Percentiles rank a stretch among this genome's conserved stretches.
Conservation (phyloP, 2,329 filamentous ascomycete species). For the Talaromyces atroroseus region DNA sequence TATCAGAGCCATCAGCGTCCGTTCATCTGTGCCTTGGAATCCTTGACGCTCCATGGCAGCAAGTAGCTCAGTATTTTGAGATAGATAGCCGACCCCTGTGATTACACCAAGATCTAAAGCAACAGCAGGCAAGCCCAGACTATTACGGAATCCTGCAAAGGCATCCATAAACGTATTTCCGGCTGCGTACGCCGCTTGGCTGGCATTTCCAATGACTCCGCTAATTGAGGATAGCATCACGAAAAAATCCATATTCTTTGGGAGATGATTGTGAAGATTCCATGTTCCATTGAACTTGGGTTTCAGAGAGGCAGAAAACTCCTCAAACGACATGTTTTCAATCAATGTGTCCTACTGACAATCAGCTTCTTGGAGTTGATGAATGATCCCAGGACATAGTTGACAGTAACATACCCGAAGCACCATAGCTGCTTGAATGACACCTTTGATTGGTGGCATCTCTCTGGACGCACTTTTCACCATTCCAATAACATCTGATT, state of each 20-base stretch:
- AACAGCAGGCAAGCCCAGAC: conserved; percentile 12
- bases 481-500: conserved; percentile 3
- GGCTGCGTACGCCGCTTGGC: conserved; percentile 16
- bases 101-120: background rate
- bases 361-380: no score
- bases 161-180: conserved; percentile 18
- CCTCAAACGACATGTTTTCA: background rate
- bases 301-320: background rate
- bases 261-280: conserved; percentile 1
- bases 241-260: conserved; percentile 23
- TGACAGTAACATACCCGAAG: background rate
- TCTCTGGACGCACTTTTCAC: background rate
- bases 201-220: background rate
- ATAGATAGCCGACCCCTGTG: background rate
- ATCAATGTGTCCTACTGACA: background rate
- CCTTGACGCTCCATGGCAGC: background rate
- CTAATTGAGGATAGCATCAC: conserved; percentile 13
- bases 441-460: conserved; percentile 9
- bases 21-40: background rate
- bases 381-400: no score
- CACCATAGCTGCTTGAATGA: conserved; percentile 12
- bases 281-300: conserved; percentile 5
- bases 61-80: background rate
- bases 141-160: conserved; percentile 17
- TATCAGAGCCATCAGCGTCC: conserved; percentile 1